phyloP scores from a whole-genome alignment of 148 eudicot genomes.

The Simmondsia chinensis region DNA sequence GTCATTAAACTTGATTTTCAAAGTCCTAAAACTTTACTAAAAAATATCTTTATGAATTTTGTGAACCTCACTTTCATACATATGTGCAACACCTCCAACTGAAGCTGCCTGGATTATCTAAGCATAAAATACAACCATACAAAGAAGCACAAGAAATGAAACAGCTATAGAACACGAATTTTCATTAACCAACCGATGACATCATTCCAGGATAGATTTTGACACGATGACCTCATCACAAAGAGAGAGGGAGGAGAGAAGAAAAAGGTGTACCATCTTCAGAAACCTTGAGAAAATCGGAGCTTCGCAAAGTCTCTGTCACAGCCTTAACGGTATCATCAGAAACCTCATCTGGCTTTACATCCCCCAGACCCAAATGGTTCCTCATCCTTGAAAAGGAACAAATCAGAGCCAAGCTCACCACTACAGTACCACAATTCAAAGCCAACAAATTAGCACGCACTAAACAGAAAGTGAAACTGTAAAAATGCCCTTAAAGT shows the following conservation, averaged over 20 bases:
- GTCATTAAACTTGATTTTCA: too few species aligned
- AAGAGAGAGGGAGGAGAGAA: neutral
- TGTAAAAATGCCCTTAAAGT: too few species aligned
- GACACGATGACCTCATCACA: neutral
- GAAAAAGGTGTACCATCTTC: constrained; percentile 59
- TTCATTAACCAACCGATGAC: too few species aligned
- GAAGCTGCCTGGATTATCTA: too few species aligned
- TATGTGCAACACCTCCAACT: too few species aligned
- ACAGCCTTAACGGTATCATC: constrained; percentile 69
- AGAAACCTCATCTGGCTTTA: constrained; percentile 60
- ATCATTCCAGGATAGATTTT: too few species aligned
- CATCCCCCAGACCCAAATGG: constrained; percentile 61
- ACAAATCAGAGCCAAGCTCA: constrained; percentile 80
- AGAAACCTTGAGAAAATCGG: constrained; percentile 64
- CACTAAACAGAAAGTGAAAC: neutral
- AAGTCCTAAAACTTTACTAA: too few species aligned
- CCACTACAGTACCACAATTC: constrained; percentile 53
- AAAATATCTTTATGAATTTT: too few species aligned
- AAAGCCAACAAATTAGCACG: constrained; percentile 25
- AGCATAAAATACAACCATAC: too few species aligned
- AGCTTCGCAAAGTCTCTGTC: constrained; percentile 57
- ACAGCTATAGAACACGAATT: too few species aligned
- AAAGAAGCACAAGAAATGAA: too few species aligned
- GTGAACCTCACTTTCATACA: too few species aligned
- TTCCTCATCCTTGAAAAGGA: constrained; percentile 78